Conservation (phyloP, 148 eudicot species). For the Beta vulgaris region DNA sequence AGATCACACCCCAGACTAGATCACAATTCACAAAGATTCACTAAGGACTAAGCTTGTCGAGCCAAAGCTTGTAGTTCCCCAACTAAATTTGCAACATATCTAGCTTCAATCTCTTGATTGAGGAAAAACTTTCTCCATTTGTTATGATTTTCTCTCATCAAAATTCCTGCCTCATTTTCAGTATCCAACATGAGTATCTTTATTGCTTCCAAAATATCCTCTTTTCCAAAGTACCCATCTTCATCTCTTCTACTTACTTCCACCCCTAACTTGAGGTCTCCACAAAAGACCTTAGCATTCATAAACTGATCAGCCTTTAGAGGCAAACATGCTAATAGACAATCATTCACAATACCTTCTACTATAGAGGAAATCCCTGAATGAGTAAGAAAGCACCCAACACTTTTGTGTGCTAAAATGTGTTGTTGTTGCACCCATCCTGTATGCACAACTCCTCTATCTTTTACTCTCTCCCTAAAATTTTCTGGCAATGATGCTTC, state of each 20-base stretch:
- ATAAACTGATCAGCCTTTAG: slow-evolving; percentile 50
- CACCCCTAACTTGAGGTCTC: slow-evolving; percentile 41
- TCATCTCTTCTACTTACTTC: slow-evolving; percentile 56
- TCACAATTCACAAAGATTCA: too few species aligned
- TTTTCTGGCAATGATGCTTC: slow-evolving; percentile 40
- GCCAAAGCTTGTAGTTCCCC: slow-evolving; percentile 31
- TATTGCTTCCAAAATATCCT: slow-evolving; percentile 41
- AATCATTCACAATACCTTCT: slow-evolving; percentile 47
- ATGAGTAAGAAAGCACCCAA: slow-evolving; percentile 50
- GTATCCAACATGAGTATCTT: slow-evolving; percentile 32
- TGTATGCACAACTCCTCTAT: slow-evolving; percentile 34
- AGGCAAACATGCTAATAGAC: slow-evolving; percentile 45
- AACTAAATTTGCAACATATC: slow-evolving; percentile 34
- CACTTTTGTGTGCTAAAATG: slow-evolving; percentile 44
- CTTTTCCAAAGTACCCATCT: slow-evolving; percentile 50
- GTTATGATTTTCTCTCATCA: slow-evolving; percentile 31
- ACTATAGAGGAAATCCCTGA: slow-evolving; percentile 47
- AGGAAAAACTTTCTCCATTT: slow-evolving; percentile 42
- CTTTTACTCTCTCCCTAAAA: slow-evolving; percentile 37
- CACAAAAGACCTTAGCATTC: slow-evolving; percentile 34
- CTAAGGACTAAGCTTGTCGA: background rate
- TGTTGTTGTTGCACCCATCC: slow-evolving; percentile 61
- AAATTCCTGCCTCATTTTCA: slow-evolving; percentile 28
- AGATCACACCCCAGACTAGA: too few species aligned
- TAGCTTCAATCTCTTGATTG: slow-evolving; percentile 31